Evolutionary conservation across 495 filamentous ascomycete species (phyloP), one percentile per base, ranked within the genome.

Genomic region (Neurospora terricola): DNA sequence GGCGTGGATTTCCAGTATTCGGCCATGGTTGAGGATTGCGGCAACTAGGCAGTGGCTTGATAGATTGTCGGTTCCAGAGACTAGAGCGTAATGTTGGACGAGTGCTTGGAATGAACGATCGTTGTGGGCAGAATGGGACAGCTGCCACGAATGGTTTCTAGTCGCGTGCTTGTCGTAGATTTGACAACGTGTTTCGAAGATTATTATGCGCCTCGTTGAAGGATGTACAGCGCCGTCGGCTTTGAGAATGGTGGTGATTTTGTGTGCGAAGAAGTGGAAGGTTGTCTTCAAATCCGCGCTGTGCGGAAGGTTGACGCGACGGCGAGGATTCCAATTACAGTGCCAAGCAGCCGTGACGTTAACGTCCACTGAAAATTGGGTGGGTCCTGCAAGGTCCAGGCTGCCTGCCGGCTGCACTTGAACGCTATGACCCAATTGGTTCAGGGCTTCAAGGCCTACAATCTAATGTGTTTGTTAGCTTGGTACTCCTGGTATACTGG

Each of bases 1-100:
- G 94, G 93, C 85, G 94, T 96, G 30, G 96, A 98, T 83, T 98
- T 98, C 96, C 96, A 99, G 82, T 97, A 95, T 88, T 98, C 96
- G 1, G 96, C 90, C 96, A 99, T 99, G 62, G 39, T 76, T 21
- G 54, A 14, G 16, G 43, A 27, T 14, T 12, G 11, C 21, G 21
- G 16, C 11, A 27, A 27, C 5, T 68, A 18, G 30, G 21, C 59
- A 10, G 45, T 34, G 73, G 62, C 18, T 42, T 66, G 42, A 8
- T 37, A 14, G 37, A 70, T 11, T 9, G 23, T 34, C 5, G 54
- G 30, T 34, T 30, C 14, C 14, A 34, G 27, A 66, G 6, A 66
- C 27, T 36, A 8, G 14, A 66, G 3, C 27, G 27, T 14, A 34
- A 66, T 36, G 12, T 16, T 66, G 54, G 54, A 36, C 5, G 23